A percentile compares a stretch with the other conserved stretches of the same genome.
These are phyloP conservation scores for Henningerozyma blattae DNA, from an alignment of 805 yeast species.

Conservation along the genomic window DNA sequence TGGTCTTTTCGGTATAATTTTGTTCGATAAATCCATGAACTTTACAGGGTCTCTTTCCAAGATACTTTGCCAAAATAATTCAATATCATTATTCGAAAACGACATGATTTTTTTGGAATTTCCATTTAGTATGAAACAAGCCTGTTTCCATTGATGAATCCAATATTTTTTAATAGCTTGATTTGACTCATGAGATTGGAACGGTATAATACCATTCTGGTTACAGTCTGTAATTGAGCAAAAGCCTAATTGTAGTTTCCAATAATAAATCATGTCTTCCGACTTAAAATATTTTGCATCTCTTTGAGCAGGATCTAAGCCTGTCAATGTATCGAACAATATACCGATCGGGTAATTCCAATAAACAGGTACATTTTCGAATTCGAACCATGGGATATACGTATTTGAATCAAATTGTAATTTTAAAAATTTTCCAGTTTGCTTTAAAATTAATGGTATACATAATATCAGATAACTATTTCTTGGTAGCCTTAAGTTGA, in stretches of 20 bases:
- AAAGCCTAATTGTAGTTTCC: conserved; percentile 37
- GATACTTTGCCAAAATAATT: conserved; percentile 44
- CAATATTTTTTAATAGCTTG: conserved; percentile 33
- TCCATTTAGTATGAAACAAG: conserved; percentile 64
- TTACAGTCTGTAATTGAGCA: too few species aligned
- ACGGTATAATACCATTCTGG: too few species aligned
- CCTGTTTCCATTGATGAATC: conserved; percentile 74
- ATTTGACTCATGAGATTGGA: too few species aligned
- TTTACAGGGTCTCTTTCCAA: conserved; percentile 13
- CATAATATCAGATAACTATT: conserved; percentile 41
- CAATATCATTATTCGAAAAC: conserved; percentile 51
- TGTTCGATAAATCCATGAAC: conserved; percentile 15
- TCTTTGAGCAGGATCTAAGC: background rate
- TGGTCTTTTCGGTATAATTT: conserved; percentile 8
- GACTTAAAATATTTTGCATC: background rate
- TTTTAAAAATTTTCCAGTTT: conserved; percentile 26
- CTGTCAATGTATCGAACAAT: conserved; percentile 34
- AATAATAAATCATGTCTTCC: conserved; percentile 21
- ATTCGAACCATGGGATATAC: conserved; percentile 52
- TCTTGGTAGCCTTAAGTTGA: conserved; percentile 26
- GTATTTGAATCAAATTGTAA: conserved; percentile 15
- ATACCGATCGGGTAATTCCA: conserved; percentile 77
- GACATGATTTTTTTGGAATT: conserved; percentile 73
- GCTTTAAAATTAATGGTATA: conserved; percentile 26
- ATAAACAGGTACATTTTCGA: conserved; percentile 47